Evolutionary conservation across 192 early-diverging fungal genomes (phyloP), one percentile per base, ranked within the genome.

Genomic region (Jimgerdemannia lactiflua): DNA sequence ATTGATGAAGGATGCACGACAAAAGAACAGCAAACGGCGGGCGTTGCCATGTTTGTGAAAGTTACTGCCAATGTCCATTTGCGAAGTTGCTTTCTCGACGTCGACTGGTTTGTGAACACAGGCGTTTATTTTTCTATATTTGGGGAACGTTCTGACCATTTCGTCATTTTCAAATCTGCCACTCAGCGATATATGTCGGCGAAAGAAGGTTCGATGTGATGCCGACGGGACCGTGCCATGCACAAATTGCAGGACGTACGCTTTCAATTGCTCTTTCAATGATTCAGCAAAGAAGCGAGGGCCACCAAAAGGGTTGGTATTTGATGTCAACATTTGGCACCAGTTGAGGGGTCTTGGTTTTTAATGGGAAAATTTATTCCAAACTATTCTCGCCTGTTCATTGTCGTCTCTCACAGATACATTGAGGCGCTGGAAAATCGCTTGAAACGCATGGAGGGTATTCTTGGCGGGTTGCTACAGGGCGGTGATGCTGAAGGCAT

Each of bases 181-280:
- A 29, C 29, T 29, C 49, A 59, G 94, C 78, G 94, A 95, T 72
- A 86, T 84, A 39, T 95, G 94, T 75, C 80, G 93, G 67, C 88
- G 89, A 43, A 94, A 93, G 73, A 95, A 95, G 76, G 91, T 92
- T 78, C 91, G 91, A 63, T 95, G 94, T 76, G 92, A 95, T 81
- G 81, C 70, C 19, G 92, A 90, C 40, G 79, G 83, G 41, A 87
- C 84, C 11, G 85, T 63, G 11, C 81, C 81, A 7, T 95, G 94
- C 71, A 91, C 88, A 4, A 91, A 91, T 81, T 95, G 94, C 74
- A 83, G 77, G 67, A 86, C 86, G 39, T 83, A 87, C 65, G 84
- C 83, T 29, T 75, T 74, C 42, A 79, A 84, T 41, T 95, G 94
- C 39, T 64, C 70, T 39, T 82, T 82, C n/a, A 20, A 77, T 4